These are phyloP conservation scores for Russula vinacea DNA, from an alignment of 768 basidiomycete genomes.

Conservation along the genomic window DNA sequence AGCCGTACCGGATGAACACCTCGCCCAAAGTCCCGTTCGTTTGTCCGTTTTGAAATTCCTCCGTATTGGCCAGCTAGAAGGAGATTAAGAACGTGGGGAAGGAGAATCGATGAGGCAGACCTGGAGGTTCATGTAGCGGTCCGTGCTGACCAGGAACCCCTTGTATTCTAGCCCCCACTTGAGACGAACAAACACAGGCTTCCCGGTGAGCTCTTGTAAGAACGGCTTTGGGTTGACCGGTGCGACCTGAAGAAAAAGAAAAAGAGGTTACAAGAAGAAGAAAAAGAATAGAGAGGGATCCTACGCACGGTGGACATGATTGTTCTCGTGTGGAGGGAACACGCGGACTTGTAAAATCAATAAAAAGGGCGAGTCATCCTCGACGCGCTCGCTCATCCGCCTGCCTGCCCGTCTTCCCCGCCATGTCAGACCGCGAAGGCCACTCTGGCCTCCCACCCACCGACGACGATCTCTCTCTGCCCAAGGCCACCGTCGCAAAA, in stretches of 20 bases:
- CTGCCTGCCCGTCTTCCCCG: neutral
- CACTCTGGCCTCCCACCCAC: conserved; percentile 56
- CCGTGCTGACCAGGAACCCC: conserved; percentile 97
- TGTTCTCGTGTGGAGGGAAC: conserved; percentile 33
- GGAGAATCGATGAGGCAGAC: conserved; percentile 42
- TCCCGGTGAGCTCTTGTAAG: conserved; percentile 96
- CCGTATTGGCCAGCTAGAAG: conserved; percentile 93
- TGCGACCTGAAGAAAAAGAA: conserved; percentile 50
- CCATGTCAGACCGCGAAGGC: conserved; percentile 91
- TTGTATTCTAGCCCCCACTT: conserved; percentile 99
- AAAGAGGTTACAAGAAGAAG: neutral
- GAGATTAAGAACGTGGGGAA: conserved; percentile 1
- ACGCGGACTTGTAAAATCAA: conserved; percentile 42
- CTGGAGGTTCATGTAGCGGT: conserved; percentile 99
- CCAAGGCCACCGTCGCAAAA: conserved; percentile 96
- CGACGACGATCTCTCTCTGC: conserved; percentile 93
- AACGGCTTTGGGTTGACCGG: conserved; percentile 99
- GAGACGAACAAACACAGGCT: conserved; percentile 89
- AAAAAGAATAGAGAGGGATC: neutral
- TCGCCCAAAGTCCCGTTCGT: conserved; percentile 97
- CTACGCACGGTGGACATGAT: conserved; percentile 64
- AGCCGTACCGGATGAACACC: conserved; percentile 89
- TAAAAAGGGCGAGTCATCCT: neutral
- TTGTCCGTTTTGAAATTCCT: conserved; percentile 94
- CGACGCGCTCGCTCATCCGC: neutral